Conservation (phyloP, 805 yeast species). For the Candida chilensis region DNA sequence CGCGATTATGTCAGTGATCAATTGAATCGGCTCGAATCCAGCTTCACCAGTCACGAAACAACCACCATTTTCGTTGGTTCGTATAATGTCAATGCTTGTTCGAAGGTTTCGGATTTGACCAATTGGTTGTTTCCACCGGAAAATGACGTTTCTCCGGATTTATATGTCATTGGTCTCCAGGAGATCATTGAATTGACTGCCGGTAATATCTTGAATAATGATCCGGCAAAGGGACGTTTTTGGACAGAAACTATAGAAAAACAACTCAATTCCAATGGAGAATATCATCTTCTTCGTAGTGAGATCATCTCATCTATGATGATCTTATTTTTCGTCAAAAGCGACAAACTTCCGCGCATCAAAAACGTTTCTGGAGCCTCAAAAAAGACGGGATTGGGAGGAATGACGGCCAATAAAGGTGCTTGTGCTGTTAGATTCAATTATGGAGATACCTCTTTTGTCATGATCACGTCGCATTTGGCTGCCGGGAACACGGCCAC, state of each 20-base stretch:
- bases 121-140: constrained; percentile 77
- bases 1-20: constrained; percentile 73
- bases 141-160: constrained; percentile 52
- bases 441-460: constrained; percentile 71
- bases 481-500: constrained; percentile 86
- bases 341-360: constrained; percentile 36
- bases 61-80: constrained; percentile 75
- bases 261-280: constrained; percentile 43
- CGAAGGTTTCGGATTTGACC: constrained; percentile 46
- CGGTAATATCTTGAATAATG: constrained; percentile 81
- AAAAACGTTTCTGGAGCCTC: constrained; percentile 90
- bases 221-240: constrained; percentile 61
- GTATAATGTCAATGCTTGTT: constrained; percentile 76
- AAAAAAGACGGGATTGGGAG: constrained; percentile 93
- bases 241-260: constrained; percentile 69
- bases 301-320: constrained; percentile 69
- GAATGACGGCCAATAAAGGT: constrained; percentile 95
- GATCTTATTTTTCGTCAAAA: constrained; percentile 53
- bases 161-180: constrained; percentile 87
- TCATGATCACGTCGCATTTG: constrained; percentile 82
- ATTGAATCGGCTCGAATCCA: constrained; percentile 34
- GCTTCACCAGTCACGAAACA: constrained; percentile 52
- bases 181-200: constrained; percentile 92
- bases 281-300: constrained; percentile 57
- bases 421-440: constrained; percentile 89